phyloP scores from a whole-genome alignment of 2,329 filamentous ascomycete species.

The Venturiaceae sp. region DNA sequence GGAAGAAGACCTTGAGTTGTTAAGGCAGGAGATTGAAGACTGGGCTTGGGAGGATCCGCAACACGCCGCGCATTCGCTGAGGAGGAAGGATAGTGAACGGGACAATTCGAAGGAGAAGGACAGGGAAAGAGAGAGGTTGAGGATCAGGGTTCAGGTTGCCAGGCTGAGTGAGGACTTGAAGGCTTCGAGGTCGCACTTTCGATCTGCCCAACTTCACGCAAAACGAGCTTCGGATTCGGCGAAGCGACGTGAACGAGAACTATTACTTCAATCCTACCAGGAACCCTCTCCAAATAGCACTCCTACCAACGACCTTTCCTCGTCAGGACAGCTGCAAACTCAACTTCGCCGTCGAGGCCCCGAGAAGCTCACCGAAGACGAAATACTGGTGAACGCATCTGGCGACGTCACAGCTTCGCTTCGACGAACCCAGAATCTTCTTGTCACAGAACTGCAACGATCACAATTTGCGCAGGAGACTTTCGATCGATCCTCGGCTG shows the following conservation, averaged over 20 bases:
- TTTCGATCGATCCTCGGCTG: constrained; percentile 71
- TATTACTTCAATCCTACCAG: constrained; percentile 59
- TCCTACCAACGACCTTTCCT: constrained; percentile 21
- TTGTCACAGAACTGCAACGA: constrained; percentile 73
- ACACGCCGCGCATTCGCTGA: neutral
- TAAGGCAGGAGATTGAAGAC: constrained; percentile 70
- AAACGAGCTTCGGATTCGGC: constrained; percentile 66
- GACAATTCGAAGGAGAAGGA: constrained; percentile 35
- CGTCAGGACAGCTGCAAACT: constrained; percentile 6
- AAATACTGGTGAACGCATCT: constrained; percentile 64
- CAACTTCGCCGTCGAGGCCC: constrained; percentile 17
- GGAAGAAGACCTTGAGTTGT: constrained; percentile 73
- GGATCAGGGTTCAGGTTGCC: constrained; percentile 56
- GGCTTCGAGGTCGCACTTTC: constrained; percentile 58
- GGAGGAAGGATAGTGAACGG: constrained; percentile 12
- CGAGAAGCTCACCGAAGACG: constrained; percentile 55
- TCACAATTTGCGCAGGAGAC: constrained; percentile 88
- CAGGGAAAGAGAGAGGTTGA: constrained; percentile 52
- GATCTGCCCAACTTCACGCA: constrained; percentile 70
- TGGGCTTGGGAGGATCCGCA: constrained; percentile 37
- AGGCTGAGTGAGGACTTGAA: constrained; percentile 58
- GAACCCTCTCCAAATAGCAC: constrained; percentile 23
- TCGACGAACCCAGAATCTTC: constrained; percentile 75
- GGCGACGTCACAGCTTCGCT: constrained; percentile 78
- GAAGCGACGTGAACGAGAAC: constrained; percentile 65